Evolutionary conservation across 441 rosid genomes (phyloP), one percentile per base, ranked within the genome.

Genomic region (Gossypium gossypioides): DNA sequence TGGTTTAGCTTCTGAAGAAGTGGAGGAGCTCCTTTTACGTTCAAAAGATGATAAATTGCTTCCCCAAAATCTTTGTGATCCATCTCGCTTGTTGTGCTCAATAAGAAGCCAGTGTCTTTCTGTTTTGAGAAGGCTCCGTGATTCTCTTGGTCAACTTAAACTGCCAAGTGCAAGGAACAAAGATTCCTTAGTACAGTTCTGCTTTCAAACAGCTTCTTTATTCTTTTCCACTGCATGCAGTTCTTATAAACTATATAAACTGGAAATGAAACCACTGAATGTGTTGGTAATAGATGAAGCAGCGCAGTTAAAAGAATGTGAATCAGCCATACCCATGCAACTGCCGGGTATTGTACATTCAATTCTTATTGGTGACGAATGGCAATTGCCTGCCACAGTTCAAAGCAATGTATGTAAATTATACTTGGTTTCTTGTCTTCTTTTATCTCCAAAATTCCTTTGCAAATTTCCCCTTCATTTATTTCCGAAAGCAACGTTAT

Each of bases 271-370:
- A 24, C 85, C 85, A 15, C 50, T 79, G 13, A 54, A 77, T 48
- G 25, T 82, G 4, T 54, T 84, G 74, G 80, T 86, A 1, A 82
- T 84, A 6, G 90, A 86, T 40, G 88, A 86, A 71, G 88, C 88
- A 3, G 82, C 81, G 25, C 86, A 83, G 46, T 18, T 86, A 44
- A 84, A 75, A 63, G 90, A 86, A 57, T 75, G 85, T 44, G 90
- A 84, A 68, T 84, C 78, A 15, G 65, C 76, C 9, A 81, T 86
- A 29, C 84, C 88, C 13, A 65, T 86, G 32, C 84, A 80, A 62
- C 77, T 86, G 48, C 75, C 40, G 0, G 80, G 81, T 13, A n/a
- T 83, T 37, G 76, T 22, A 70, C 79, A 83, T 71, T 66, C 75
- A 37, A 25, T 83, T 64, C 85, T 86, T 16, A 48, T 81, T 21